phyloP scores from a whole-genome alignment of 139 green algal species.

The Chlorella sorokiniana region DNA sequence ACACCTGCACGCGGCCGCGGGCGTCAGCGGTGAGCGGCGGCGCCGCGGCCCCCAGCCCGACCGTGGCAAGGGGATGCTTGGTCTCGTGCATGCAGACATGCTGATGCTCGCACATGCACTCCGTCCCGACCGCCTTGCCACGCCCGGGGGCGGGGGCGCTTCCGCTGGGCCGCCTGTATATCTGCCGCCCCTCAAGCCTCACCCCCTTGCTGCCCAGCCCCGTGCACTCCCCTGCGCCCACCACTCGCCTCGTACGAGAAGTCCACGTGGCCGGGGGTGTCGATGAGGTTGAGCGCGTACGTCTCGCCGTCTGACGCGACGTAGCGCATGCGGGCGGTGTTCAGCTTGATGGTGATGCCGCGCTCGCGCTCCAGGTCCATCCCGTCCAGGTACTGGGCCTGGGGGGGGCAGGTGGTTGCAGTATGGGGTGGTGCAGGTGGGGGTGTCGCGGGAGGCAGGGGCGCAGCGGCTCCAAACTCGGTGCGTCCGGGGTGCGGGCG shows the following conservation, averaged over 20 bases:
- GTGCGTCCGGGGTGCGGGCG: too few species aligned
- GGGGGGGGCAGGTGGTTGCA: background rate
- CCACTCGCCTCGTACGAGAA: slow-evolving; percentile 74
- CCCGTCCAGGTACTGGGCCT: slow-evolving; percentile 90
- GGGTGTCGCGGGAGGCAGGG: too few species aligned
- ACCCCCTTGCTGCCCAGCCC: background rate
- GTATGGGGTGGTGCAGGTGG: background rate
- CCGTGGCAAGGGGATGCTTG: background rate
- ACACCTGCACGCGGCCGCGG: slow-evolving; percentile 66
- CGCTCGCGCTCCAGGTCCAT: slow-evolving; percentile 98
- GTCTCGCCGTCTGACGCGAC: slow-evolving; percentile 55
- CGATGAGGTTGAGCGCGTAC: slow-evolving; percentile 90
- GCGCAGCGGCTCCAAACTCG: too few species aligned
- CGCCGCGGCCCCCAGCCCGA: too few species aligned
- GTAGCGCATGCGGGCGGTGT: slow-evolving; percentile 94
- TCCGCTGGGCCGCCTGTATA: too few species aligned
- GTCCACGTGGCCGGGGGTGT: slow-evolving; percentile 91
- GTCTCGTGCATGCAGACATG: too few species aligned
- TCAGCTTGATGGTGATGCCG: slow-evolving; percentile 99
- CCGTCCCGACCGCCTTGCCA: too few species aligned
- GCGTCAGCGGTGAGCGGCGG: background rate
- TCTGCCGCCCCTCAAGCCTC: too few species aligned
- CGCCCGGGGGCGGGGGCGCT: too few species aligned
- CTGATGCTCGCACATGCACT: too few species aligned
- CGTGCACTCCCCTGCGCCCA: background rate